A percentile compares a stretch with the other conserved stretches of the same genome.
These are phyloP conservation scores for Albophoma yamanashiensis DNA, from an alignment of 2,329 filamentous ascomycete genomes.

Conservation along the genomic window DNA sequence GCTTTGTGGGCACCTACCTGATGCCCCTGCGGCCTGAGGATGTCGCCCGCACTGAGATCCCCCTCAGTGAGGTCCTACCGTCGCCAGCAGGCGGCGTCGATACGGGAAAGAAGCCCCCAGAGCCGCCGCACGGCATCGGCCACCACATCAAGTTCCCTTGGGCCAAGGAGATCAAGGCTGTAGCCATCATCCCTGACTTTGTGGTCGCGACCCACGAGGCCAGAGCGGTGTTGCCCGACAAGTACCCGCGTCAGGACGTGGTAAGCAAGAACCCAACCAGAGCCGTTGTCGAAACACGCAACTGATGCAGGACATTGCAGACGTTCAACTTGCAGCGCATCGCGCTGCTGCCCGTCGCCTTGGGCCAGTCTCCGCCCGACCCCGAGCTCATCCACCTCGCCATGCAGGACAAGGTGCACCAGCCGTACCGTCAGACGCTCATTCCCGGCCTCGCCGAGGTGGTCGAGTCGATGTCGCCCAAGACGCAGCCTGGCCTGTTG, in stretches of 20 bases:
- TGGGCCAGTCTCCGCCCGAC: constrained; percentile 83
- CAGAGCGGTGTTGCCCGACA: constrained; percentile 69
- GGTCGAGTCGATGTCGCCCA: constrained; percentile 80
- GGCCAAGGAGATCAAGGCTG: constrained; percentile 90
- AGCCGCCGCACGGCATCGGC: constrained; percentile 85
- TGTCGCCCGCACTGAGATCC: constrained; percentile 83
- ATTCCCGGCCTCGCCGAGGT: constrained; percentile 90
- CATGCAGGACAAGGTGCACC: constrained; percentile 98
- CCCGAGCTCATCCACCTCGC: constrained; percentile 91
- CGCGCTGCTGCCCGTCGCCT: constrained; percentile 77
- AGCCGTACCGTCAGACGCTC: constrained; percentile 84
- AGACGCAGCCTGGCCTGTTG: constrained; percentile 75
- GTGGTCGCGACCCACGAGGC: constrained; percentile 92
- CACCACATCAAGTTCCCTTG: constrained; percentile 95
- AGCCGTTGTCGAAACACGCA: background rate
- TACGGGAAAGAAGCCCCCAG: constrained; percentile 75
- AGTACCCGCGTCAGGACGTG: constrained; percentile 73
- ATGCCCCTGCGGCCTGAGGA: constrained; percentile 87
- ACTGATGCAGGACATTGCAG: constrained; percentile 19
- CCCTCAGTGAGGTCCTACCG: constrained; percentile 85
- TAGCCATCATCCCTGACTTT: constrained; percentile 93
- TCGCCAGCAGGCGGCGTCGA: constrained; percentile 83
- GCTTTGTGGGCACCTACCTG: constrained; percentile 93
- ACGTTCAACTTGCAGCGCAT: constrained; percentile 92
- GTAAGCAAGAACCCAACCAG: constrained; percentile 37